Conservation (phyloP, 768 basidiomycete species). For the Brasilioporus rufonigricans region DNA sequence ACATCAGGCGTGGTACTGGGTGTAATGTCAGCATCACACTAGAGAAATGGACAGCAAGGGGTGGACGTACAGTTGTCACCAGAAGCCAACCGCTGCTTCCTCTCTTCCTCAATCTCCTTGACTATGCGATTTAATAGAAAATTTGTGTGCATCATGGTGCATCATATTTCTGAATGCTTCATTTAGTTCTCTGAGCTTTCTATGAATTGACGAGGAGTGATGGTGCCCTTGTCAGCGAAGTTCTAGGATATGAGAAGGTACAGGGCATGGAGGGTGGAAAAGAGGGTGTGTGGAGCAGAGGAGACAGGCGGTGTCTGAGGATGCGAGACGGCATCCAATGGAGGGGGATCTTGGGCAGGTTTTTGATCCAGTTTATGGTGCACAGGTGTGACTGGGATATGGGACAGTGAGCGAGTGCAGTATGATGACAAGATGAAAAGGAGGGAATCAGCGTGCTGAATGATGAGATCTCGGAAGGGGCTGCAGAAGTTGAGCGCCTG, state of each 20-base stretch:
- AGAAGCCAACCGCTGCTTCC: slow-evolving; percentile 42
- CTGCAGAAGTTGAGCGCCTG: slow-evolving; percentile 95
- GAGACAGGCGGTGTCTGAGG: slow-evolving; percentile 47
- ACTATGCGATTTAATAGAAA: slow-evolving; percentile 89
- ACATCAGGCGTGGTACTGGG: slow-evolving; percentile 61
- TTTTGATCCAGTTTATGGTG: slow-evolving; percentile 61
- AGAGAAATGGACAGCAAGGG: not conserved
- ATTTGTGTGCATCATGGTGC: slow-evolving; percentile 99
- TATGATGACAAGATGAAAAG: slow-evolving; percentile 28
- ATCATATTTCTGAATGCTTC: slow-evolving; percentile 86
- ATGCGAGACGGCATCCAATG: slow-evolving; percentile 24
- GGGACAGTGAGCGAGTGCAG: slow-evolving; percentile 17
- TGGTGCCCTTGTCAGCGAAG: slow-evolving; percentile 75
- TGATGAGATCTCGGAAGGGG: slow-evolving; percentile 88
- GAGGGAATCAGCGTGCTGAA: slow-evolving; percentile 61
- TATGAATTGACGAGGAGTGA: slow-evolving; percentile 89
- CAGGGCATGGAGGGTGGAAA: slow-evolving; percentile 91
- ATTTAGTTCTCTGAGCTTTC: slow-evolving; percentile 93
- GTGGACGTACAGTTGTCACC: slow-evolving; percentile 64
- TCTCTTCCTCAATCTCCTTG: slow-evolving; percentile 85
- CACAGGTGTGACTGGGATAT: slow-evolving; percentile 32
- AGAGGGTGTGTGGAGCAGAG: slow-evolving; percentile 68
- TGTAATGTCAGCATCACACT: slow-evolving; percentile 4
- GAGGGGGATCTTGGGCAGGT: slow-evolving; percentile 35
- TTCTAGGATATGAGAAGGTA: slow-evolving; percentile 81